Evolutionary conservation across 257 asterid species (phyloP), one percentile per base, ranked within the genome.

Genomic region (Nicotiana obtusifolia): DNA sequence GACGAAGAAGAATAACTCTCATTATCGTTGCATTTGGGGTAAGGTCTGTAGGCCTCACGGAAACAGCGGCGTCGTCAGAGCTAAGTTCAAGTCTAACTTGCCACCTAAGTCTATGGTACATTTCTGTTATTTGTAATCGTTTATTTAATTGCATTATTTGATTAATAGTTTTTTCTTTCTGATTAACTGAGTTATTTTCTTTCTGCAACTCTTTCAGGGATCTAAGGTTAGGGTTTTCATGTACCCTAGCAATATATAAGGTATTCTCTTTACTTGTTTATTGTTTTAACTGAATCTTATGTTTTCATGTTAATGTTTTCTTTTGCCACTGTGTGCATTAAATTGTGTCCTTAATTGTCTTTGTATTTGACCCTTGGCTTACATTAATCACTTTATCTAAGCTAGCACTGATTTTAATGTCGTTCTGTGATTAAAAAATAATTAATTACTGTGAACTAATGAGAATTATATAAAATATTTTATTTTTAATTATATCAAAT

Each of bases 1-100:
- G 90, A 94, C 91, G 13, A 92, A 94, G 95, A 87, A 89, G 91
- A 80, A 88, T 33, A 97, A 97, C 44, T 88, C 98, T 10, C 95
- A 93, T 83, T 95, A 95, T 76, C 95, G 98, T 20, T 93, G 99
- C 88, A 95, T 95, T 82, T 95, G 97, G 97, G 98, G 98, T 0
- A 94, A 94, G 85, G 96, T 92, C 13, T 76, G 86, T 10, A 90
- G 98, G 82, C 98, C 98, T 17, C 98, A 94, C 17, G 98, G 98
- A 2, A 94, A 94, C 86, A 92, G 98, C 11, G 98, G 98, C 22
- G 91, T 94, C 24, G 97, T 94, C 60, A 91, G 98, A 13, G 98
- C 97, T 17, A 90, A 88, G 84, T 91, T 92, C 93, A 93, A 86
- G 81, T 89, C 95, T 19, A 93, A 93, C 67, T 89, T 93, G 37